Evolutionary conservation across 176 grass and related monocot genomes (phyloP).

Genomic region (Avena atlantica): DNA sequence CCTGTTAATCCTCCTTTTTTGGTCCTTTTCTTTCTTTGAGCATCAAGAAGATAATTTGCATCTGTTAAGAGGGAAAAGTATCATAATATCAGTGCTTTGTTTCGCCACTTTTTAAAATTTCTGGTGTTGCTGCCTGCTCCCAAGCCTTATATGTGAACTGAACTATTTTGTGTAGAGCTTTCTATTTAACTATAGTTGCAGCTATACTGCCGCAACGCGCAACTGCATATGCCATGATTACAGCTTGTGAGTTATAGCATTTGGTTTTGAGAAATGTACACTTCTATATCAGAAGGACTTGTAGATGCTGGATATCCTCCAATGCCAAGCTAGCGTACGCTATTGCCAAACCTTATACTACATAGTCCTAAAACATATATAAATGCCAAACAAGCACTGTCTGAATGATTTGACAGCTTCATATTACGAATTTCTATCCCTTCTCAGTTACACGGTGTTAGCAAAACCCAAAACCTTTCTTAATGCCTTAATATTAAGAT

Average conservation of each 20-base stretch:
- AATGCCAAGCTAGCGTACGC: slow-evolving; percentile 32
- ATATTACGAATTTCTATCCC: background rate
- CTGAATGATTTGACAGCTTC: slow-evolving; percentile 26
- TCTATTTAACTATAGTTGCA: slow-evolving; percentile 2
- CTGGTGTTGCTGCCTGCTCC: slow-evolving; percentile 25
- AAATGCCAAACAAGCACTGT: slow-evolving; percentile 39
- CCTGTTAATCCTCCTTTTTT: background rate
- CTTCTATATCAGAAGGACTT: slow-evolving; percentile 37
- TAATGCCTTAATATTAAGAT: slow-evolving; percentile 26
- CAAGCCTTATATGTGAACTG: background rate
- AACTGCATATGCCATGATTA: background rate
- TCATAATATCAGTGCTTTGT: slow-evolving; percentile 20
- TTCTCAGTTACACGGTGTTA: slow-evolving; percentile 1
- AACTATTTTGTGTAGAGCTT: slow-evolving; percentile 21
- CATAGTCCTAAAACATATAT: slow-evolving; percentile 46
- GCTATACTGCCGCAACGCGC: background rate
- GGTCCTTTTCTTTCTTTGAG: slow-evolving; percentile 13
- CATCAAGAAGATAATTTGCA: slow-evolving; percentile 12
- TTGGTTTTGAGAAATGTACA: slow-evolving; percentile 38
- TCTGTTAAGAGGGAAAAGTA: background rate
- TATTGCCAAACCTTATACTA: background rate
- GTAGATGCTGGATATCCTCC: slow-evolving; percentile 43
- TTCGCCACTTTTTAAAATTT: background rate
- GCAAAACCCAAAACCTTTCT: slow-evolving; percentile 9
- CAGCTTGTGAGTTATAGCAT: background rate